Evolutionary conservation across 163 green algal genomes (phyloP).

Genomic region (Chloromonas sp.): DNA sequence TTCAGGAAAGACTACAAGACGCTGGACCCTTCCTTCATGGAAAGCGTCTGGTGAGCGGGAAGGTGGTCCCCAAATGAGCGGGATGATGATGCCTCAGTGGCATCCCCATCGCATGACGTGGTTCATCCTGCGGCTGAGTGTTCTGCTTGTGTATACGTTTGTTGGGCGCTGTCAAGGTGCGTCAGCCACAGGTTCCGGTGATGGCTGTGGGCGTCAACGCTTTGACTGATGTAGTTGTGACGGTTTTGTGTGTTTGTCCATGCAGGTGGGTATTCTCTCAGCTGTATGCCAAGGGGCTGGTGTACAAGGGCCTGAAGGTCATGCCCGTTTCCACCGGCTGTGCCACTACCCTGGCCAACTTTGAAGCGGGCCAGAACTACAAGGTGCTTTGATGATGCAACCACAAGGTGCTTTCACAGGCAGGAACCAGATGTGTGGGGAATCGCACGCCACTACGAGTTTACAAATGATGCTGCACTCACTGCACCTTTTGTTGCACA

Average conservation of each 20-base stretch:
- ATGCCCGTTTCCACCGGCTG: conserved; percentile 97
- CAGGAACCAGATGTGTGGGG: background rate
- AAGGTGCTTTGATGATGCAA: conserved; percentile 50
- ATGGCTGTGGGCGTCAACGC: too few relatives aligned
- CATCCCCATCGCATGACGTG: too few relatives aligned
- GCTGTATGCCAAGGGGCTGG: conserved; percentile 90
- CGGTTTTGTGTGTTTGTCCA: background rate
- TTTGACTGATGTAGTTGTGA: too few relatives aligned
- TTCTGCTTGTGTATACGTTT: too few relatives aligned
- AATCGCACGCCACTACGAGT: too few relatives aligned
- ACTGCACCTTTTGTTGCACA: too few relatives aligned
- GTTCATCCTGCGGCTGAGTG: too few relatives aligned
- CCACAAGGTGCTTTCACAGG: background rate
- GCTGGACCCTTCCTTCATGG: conserved; percentile 94
- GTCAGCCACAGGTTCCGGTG: too few relatives aligned
- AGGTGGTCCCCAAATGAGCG: too few relatives aligned
- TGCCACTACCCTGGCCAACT: conserved; percentile 94
- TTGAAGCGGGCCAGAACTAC: conserved; percentile 98
- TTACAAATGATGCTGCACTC: too few relatives aligned
- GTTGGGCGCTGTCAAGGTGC: too few relatives aligned
- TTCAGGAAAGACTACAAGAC: conserved; percentile 99
- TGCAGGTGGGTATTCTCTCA: conserved; percentile 92
- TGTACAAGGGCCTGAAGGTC: conserved; percentile 98
- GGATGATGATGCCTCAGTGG: too few relatives aligned
- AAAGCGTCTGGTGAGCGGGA: conserved; percentile 80